Percentiles rank a stretch among this genome's conserved stretches.
These are phyloP conservation scores for Ophiocordyceps sinensis DNA, from an alignment of 2,329 filamentous ascomycete genomes.

Conservation along the genomic window DNA sequence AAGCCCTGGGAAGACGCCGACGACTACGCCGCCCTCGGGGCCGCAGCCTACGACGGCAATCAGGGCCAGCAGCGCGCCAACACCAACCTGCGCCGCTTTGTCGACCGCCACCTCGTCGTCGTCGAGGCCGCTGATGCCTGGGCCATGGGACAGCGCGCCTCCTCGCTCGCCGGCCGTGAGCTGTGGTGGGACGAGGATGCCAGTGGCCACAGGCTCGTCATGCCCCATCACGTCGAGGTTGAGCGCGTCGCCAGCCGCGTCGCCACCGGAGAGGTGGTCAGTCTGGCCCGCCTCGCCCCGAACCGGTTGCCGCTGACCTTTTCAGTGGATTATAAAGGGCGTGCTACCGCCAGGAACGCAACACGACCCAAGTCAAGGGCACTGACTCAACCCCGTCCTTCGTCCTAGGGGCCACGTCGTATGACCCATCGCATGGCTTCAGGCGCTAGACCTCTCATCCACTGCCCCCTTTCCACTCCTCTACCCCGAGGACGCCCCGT, in stretches of 20 bases:
- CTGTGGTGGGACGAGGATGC: slow-evolving; percentile 73
- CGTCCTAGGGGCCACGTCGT: too few relatives aligned
- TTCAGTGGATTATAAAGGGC: slow-evolving; percentile 49
- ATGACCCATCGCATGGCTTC: too few relatives aligned
- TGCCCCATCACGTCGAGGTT: slow-evolving; percentile 70
- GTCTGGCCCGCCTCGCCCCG: slow-evolving; percentile 9
- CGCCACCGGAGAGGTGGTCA: slow-evolving; percentile 68
- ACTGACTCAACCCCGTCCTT: too few relatives aligned
- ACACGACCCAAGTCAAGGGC: too few relatives aligned
- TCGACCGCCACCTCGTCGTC: slow-evolving; percentile 67
- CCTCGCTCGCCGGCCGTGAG: slow-evolving; percentile 47
- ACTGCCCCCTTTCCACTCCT: too few relatives aligned
- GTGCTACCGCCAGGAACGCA: slow-evolving; percentile 16
- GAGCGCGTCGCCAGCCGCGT: slow-evolving; percentile 60
- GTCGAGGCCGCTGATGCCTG: slow-evolving; percentile 41
- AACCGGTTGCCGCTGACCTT: not conserved
- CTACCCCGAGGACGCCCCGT: too few relatives aligned
- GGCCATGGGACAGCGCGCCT: slow-evolving; percentile 49
- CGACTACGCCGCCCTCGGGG: slow-evolving; percentile 56
- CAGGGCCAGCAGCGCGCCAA: slow-evolving; percentile 64
- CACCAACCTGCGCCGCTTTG: slow-evolving; percentile 64
- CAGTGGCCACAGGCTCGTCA: slow-evolving; percentile 48
- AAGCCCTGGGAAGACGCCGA: slow-evolving; percentile 76
- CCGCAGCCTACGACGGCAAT: slow-evolving; percentile 59
- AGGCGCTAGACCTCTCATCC: too few relatives aligned